Evolutionary conservation across 2,329 filamentous ascomycete species (phyloP), one percentile per base, ranked within the genome.

Genomic region (Alternaria brassicicola): DNA sequence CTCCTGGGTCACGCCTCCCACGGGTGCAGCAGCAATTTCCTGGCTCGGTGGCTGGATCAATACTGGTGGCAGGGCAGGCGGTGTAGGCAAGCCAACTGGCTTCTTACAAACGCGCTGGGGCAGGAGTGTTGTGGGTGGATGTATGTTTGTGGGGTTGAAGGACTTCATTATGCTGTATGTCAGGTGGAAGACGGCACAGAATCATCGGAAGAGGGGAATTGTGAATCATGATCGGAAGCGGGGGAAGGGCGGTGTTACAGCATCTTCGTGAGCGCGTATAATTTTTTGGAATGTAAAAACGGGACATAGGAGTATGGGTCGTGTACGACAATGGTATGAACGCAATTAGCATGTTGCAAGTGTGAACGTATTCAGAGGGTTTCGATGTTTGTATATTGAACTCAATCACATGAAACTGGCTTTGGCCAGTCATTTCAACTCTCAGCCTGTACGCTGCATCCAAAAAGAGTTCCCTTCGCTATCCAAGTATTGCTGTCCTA

Each of bases 91-190:
- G 33, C 81, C 84, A 3, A 85, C 86, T 0, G 89, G 90, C 0
- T 81, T 98, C 25, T 76, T 99, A 30, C 91, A 95, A 71, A 86
- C 90, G 66, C 87, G 89, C 57, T 98, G 95, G 92, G 95, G 93
- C 1, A 84, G 95, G 55, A 97, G 91, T 70, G 82, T 99, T 3
- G 84, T 95, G 1, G 95, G 95, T 1, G 95, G 95, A 0, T 95
- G 92, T 73, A 79, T 96, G 19, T 97, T 94, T 69, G 88, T 98
- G 15, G 88, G 97, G 9, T 77, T 97, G 51, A 95, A 94, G 76
- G 88, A 89, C 74, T 84, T 84, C 6, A 68, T 89, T 31, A 78
- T 86, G 66, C 76, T 89, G 2, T 89, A 89, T 68, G 86, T 82
- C 28, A 52, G 80, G 48, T 84, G 81, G 81, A 79, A 75, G 69